Evolutionary conservation across 371 early-diverging fungal genomes (phyloP).

Genomic region (Batkoa obscura): DNA sequence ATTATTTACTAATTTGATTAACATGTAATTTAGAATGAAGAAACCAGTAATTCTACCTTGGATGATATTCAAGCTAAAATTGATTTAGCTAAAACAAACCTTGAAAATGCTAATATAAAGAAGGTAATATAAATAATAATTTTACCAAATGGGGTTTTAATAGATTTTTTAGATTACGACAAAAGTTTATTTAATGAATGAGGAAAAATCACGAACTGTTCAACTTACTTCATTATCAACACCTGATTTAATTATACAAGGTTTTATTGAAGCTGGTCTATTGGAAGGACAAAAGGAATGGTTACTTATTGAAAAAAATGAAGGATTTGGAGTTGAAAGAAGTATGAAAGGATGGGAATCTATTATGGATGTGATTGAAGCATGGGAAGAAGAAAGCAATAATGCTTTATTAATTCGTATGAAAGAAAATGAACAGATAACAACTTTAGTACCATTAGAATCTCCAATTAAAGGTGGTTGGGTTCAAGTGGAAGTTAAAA

Average conservation of each 20-base stretch:
- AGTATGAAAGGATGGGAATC: constrained; percentile 65
- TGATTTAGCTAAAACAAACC: neutral
- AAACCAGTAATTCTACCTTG: no score
- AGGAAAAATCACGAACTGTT: constrained; percentile 35
- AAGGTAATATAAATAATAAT: neutral
- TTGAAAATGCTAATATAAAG: constrained; percentile 1
- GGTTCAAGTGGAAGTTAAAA: constrained; percentile 33
- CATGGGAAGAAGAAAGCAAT: constrained; percentile 45
- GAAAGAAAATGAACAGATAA: neutral
- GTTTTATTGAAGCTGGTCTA: constrained; percentile 27
- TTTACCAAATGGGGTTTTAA: neutral
- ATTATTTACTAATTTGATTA: neutral
- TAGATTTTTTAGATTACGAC: constrained; percentile 22
- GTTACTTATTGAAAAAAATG: constrained; percentile 62
- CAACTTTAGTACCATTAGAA: neutral
- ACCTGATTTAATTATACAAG: constrained; percentile 39
- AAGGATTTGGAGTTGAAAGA: constrained; percentile 49
- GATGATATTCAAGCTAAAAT: neutral
- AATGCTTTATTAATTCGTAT: constrained; percentile 34
- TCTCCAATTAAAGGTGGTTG: constrained; percentile 18
- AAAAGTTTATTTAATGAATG: constrained; percentile 58
- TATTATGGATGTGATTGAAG: constrained; percentile 38
- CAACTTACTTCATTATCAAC: constrained; percentile 44
- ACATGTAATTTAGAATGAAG: no score
- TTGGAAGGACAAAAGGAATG: constrained; percentile 31